phyloP scores from a whole-genome alignment of 2,329 filamentous ascomycete species.

The Cladosporium colombiae region DNA sequence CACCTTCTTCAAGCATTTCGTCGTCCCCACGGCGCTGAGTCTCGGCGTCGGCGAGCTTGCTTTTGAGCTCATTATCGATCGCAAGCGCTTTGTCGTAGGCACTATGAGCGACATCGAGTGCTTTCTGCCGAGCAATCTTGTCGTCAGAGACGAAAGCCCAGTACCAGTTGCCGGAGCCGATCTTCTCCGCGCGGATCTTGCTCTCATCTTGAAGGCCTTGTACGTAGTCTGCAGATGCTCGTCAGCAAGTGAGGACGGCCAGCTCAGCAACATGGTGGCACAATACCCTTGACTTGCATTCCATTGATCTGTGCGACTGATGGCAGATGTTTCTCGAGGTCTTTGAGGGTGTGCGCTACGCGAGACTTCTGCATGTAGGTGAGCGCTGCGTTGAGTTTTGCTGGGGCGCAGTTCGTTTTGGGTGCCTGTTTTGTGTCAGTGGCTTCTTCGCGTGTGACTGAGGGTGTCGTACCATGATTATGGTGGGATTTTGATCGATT shows the following conservation, averaged over 20 bases:
- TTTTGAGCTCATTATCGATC: slow-evolving; percentile 41
- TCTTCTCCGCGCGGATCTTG: slow-evolving; percentile 66
- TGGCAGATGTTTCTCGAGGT: slow-evolving; percentile 66
- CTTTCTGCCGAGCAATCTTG: slow-evolving; percentile 47
- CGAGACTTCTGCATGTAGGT: slow-evolving; percentile 61
- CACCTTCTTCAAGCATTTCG: slow-evolving; percentile 37
- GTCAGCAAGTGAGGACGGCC: neutral
- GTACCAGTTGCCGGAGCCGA: slow-evolving; percentile 72
- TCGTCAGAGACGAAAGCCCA: slow-evolving; percentile 66
- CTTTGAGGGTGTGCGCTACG: slow-evolving; percentile 65
- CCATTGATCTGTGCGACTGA: slow-evolving; percentile 63
- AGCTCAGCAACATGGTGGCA: neutral
- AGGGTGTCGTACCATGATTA: neutral
- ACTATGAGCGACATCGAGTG: slow-evolving; percentile 40
- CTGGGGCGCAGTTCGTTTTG: slow-evolving; percentile 57
- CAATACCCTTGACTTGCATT: slow-evolving; percentile 53
- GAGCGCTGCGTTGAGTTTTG: slow-evolving; percentile 60
- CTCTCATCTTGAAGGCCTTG: slow-evolving; percentile 63
- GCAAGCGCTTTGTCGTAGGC: slow-evolving; percentile 42
- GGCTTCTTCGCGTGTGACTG: neutral
- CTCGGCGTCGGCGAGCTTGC: slow-evolving; percentile 42
- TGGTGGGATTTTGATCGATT: neutral
- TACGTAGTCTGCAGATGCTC: slow-evolving; percentile 54
- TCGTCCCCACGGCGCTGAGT: slow-evolving; percentile 43
- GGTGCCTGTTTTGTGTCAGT: slow-evolving; percentile 44